Percentiles rank a stretch among this genome's conserved stretches.
phyloP scores from a whole-genome alignment of 1,284 basidiomycete species.

The Cutaneotrichosporon cavernicola region DNA sequence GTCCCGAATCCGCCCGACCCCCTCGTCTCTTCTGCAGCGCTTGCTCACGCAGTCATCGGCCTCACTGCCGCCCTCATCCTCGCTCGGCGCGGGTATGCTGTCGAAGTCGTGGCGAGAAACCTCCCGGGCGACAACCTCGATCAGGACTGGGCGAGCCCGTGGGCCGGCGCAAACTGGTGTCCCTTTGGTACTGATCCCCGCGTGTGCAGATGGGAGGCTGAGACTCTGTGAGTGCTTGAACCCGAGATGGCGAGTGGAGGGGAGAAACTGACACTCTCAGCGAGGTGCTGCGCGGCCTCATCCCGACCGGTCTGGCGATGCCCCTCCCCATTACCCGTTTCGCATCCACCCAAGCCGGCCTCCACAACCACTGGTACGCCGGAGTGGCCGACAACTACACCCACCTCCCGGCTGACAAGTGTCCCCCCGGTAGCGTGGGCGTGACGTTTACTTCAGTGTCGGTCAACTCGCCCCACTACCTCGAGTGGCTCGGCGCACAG shows the following conservation, averaged over 20 bases:
- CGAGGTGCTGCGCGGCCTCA: constrained; percentile 20
- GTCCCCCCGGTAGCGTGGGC: constrained; percentile 26
- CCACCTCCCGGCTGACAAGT: constrained; percentile 16
- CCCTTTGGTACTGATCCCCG: constrained; percentile 30
- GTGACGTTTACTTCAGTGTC: constrained; percentile 27
- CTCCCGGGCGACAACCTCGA: constrained; percentile 56
- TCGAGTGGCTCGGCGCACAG: constrained; percentile 26
- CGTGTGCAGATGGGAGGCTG: constrained; percentile 42
- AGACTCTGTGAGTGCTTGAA: constrained; percentile 26
- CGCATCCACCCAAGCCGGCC: constrained; percentile 24
- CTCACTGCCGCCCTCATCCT: constrained; percentile 27
- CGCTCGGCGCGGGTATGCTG: constrained; percentile 18
- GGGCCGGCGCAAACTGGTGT: constrained; percentile 49
- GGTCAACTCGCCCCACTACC: constrained; percentile 27
- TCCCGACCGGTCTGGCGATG: constrained; percentile 28
- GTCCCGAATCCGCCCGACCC: too few relatives aligned
- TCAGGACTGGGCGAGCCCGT: constrained; percentile 52
- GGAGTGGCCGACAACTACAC: constrained; percentile 19
- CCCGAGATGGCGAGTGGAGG: too few relatives aligned
- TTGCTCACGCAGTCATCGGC: constrained; percentile 24
- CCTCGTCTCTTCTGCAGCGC: background rate
- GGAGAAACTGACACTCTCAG: constrained; percentile 8
- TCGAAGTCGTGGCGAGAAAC: constrained; percentile 35
- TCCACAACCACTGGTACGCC: constrained; percentile 30
- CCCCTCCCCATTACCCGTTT: constrained; percentile 26